These are phyloP conservation scores for Verticillium longisporum DNA, from an alignment of 2,329 filamentous ascomycete genomes.

Conservation along the genomic window DNA sequence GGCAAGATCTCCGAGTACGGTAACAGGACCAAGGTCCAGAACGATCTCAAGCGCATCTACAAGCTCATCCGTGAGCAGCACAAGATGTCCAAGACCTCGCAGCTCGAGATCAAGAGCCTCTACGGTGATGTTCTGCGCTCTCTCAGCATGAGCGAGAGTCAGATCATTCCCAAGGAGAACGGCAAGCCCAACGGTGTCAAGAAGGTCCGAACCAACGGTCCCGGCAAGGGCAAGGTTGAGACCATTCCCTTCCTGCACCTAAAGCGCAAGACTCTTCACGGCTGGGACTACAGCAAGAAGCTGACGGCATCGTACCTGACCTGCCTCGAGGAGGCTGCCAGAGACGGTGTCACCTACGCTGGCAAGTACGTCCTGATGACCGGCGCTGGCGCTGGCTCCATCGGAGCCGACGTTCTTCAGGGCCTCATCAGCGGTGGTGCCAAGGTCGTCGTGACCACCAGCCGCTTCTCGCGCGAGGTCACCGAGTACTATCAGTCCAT, in stretches of 20 bases:
- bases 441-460: slow-evolving; percentile 94
- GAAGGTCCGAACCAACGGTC: slow-evolving; percentile 49
- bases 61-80: slow-evolving; percentile 98
- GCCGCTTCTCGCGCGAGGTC: slow-evolving; percentile 91
- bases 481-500: slow-evolving; percentile 99
- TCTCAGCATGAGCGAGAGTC: slow-evolving; percentile 94
- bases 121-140: slow-evolving; percentile 94
- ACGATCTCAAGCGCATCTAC: slow-evolving; percentile 90
- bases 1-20: slow-evolving; percentile 98
- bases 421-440: slow-evolving; percentile 94
- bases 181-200: slow-evolving; percentile 51
- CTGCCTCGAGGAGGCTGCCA: slow-evolving; percentile 82
- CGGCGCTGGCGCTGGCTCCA: slow-evolving; percentile 93
- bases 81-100: slow-evolving; percentile 92
- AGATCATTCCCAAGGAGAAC: slow-evolving; percentile 87
- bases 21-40: slow-evolving; percentile 96
- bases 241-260: slow-evolving; percentile 97
- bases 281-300: slow-evolving; percentile 99
- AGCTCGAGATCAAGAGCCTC: slow-evolving; percentile 90
- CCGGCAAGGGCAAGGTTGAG: slow-evolving; percentile 84
- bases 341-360: slow-evolving; percentile 80
- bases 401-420: slow-evolving; percentile 93
- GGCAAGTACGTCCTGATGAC: slow-evolving; percentile 98
- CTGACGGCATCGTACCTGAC: slow-evolving; percentile 90
- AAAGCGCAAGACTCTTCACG: slow-evolving; percentile 87